Conservation (phyloP, 2,329 filamentous ascomycete species). For the Cladorrhinum sp. region DNA sequence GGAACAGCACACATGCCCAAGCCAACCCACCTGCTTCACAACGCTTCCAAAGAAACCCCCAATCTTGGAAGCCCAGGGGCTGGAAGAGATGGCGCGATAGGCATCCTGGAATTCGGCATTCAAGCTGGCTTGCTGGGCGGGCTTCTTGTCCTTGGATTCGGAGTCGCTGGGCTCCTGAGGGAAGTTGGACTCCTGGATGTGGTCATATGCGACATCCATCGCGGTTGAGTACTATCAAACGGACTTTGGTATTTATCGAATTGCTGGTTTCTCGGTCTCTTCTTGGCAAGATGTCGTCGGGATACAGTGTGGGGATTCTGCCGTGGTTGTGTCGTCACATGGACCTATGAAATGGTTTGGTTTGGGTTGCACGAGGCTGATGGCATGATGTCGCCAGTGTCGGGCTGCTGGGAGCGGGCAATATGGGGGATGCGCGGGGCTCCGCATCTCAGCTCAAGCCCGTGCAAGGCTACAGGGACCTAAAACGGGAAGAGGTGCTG, state of each 20-base stretch:
- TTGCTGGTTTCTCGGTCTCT: background rate
- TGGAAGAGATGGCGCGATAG: constrained; percentile 87
- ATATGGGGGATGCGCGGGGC: background rate
- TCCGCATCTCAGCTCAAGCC: background rate
- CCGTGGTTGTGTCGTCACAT: constrained; percentile 1
- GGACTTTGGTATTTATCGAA: background rate
- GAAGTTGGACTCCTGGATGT: constrained; percentile 82
- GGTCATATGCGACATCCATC: constrained; percentile 98
- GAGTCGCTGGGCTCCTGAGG: constrained; percentile 48
- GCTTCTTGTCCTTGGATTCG: constrained; percentile 40
- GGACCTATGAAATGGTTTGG: background rate
- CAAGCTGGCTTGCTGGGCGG: constrained; percentile 54
- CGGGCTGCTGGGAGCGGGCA: constrained; percentile 7
- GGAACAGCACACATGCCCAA: background rate
- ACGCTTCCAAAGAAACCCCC: constrained; percentile 87
- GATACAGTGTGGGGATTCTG: background rate
- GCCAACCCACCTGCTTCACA: constrained; percentile 73
- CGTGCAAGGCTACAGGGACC: too few species aligned
- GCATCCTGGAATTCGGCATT: constrained; percentile 91
- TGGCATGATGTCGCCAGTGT: constrained; percentile 17
- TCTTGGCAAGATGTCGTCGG: constrained; percentile 5
- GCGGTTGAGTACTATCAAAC: constrained; percentile 9
- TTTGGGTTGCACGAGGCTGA: constrained; percentile 19
- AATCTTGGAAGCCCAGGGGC: constrained; percentile 84
- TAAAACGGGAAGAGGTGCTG: background rate